These are phyloP conservation scores for Pyrenopolyporus hunteri DNA, from an alignment of 495 filamentous ascomycete species.

Conservation along the genomic window DNA sequence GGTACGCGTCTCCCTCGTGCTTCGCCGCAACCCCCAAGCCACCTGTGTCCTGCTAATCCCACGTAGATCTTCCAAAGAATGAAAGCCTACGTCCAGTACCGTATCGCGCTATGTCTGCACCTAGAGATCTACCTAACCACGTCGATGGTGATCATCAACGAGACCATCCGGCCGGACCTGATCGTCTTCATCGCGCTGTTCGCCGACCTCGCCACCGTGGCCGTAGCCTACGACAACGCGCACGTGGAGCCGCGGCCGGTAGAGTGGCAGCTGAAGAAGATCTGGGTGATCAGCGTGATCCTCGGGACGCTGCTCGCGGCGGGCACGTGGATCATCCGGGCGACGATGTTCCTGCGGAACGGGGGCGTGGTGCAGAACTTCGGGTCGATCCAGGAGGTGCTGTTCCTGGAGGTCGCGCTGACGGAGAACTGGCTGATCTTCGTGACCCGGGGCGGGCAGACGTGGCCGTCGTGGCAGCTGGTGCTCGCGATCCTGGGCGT, in stretches of 20 bases:
- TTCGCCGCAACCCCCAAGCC: neutral
- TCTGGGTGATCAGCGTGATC: slow-evolving; percentile 88
- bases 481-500: slow-evolving; percentile 75
- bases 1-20: slow-evolving; percentile 13
- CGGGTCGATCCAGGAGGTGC: slow-evolving; percentile 76
- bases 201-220: slow-evolving; percentile 87
- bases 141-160: slow-evolving; percentile 85
- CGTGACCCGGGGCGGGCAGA: slow-evolving; percentile 83
- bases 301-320: slow-evolving; percentile 77
- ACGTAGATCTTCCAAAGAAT: slow-evolving; percentile 90
- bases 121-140: slow-evolving; percentile 87
- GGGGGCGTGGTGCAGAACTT: slow-evolving; percentile 86
- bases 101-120: slow-evolving; percentile 94
- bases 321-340: slow-evolving; percentile 83
- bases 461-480: slow-evolving; percentile 84
- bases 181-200: slow-evolving; percentile 94
- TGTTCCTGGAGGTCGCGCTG: slow-evolving; percentile 90
- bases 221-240: slow-evolving; percentile 92
- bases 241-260: slow-evolving; percentile 83
- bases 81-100: slow-evolving; percentile 95
- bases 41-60: neutral
- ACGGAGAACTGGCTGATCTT: slow-evolving; percentile 97
- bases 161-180: slow-evolving; percentile 79
- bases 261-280: slow-evolving; percentile 90
- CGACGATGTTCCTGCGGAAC: slow-evolving; percentile 70